Evolutionary conservation across 1,139 yeast species (phyloP), one percentile per base, ranked within the genome.

Genomic region (Yamadazyma pseudoaaseri): DNA sequence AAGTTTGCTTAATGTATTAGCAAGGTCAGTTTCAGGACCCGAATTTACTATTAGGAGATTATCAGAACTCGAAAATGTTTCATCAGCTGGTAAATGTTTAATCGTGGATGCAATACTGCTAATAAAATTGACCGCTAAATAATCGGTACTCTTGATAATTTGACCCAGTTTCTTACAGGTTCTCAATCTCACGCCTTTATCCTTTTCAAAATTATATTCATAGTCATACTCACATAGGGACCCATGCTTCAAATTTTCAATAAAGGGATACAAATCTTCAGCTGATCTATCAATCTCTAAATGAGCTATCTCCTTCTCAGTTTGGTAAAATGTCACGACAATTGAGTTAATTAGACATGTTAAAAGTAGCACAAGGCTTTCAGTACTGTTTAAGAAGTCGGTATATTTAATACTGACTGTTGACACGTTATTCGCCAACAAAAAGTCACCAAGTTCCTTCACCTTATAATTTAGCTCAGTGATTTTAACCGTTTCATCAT

Each of bases 21-120:
- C 43, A 6, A 61, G 38, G 20, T 50, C 48, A 2, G 38, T 29
- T 8, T 38, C 33, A 8, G 36, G 36, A 5, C 35, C 28, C 15
- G 49, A 37, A 24, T 56, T 58, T 1, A 67, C 59, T 14, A 80
- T 52, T 6, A 76, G 47, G 13, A 81, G 30, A 3, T 44, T 53
- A 44, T 82, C 89, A 0, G 52, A 43, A 0, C 48, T 34, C 2
- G 45, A 46, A 43, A 81, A 54, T 15, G 60, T 61, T 31, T 73
- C 69, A 1, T 59, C 60, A 5, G 60, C 37, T 1, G 90, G 86
- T 18, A 81, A 58, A 15, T 77, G 77, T 52, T 76, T 78, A 29
- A 82, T 60, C 29, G 77, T 72, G 0, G 86, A 68, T 0, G 89
- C 82, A 11, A 81, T 60, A 1, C 81, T 66, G 41, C 86, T 76